A percentile compares a stretch with the other conserved stretches of the same genome.
These are phyloP conservation scores for Trichocladium uniseriatum DNA, from an alignment of 495 filamentous ascomycete genomes.

Conservation along the genomic window DNA sequence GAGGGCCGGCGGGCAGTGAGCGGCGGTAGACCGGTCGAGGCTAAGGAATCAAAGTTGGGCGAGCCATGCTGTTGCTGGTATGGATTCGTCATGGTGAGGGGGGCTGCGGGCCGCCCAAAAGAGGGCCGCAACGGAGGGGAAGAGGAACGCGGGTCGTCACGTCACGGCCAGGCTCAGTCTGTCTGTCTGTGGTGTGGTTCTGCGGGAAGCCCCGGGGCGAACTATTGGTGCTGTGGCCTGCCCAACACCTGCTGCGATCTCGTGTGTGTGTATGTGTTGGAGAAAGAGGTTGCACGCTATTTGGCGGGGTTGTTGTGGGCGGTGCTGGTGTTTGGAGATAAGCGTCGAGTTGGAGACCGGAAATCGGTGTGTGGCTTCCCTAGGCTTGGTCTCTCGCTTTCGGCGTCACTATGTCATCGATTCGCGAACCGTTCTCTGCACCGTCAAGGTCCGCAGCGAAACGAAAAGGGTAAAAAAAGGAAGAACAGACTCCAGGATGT, in stretches of 20 bases:
- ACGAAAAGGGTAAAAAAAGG: background rate
- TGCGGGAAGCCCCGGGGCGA: too few relatives aligned
- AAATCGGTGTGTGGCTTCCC: background rate
- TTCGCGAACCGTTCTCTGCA: background rate
- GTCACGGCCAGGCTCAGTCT: background rate
- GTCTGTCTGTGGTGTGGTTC: too few relatives aligned
- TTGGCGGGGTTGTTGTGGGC: background rate
- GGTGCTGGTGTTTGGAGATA: background rate
- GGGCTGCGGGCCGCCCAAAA: conserved; percentile 4
- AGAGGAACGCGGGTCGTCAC: background rate
- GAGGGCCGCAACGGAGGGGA: conserved; percentile 9
- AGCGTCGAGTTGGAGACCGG: background rate
- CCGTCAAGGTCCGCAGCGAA: background rate
- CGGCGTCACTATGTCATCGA: conserved; percentile 1
- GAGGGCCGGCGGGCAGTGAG: conserved; percentile 43
- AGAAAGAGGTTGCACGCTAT: background rate
- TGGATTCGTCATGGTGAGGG: conserved; percentile 29
- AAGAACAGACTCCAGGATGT: background rate
- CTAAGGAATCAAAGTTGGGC: conserved; percentile 15
- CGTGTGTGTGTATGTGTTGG: background rate
- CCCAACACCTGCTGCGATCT: background rate
- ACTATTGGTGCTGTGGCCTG: too few relatives aligned
- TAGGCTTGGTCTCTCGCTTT: too few relatives aligned
- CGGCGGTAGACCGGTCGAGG: conserved; percentile 12
- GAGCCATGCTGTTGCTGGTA: conserved; percentile 17